Base-by-base conservation (phyloP, 768 basidiomycete species). In the Gyrodon lividus region DNA sequence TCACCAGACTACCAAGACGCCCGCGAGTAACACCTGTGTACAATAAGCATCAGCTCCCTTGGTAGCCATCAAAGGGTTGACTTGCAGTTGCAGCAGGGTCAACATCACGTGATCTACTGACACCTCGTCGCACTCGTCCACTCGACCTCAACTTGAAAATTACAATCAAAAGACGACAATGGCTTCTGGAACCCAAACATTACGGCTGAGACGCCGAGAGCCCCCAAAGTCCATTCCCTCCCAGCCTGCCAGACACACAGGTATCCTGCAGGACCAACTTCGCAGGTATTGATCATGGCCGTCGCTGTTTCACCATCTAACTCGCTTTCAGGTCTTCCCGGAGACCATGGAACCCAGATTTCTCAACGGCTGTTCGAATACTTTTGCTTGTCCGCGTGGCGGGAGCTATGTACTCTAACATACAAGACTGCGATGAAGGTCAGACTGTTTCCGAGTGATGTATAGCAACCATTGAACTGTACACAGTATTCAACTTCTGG, bases 351-450 rank as follows among this genome's bases (percentile, higher is more conserved):
- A 80, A 80, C 44, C 96, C 97, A 42, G 81, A 83, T 55, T 87
- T 94, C 62, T 87, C 85, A 31, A 73, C 89, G 6, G 97, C 94
- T 5, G 74, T 98, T 54, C 83, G 95, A 43, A 78, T 97, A 35
- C 66, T 98, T 35, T 72, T 97, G 44, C 77, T 98, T 14, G 63
- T 97, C 16, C 82, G 97, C 17, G 78, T 94, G 26, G 72, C 82
- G 22, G 85, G 80, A 1, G 97, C 94, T 2, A 98, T 99, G 94
- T 98, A 98, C 65, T 82, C 89, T 12, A 92, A 92, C 58, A 90
- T 96, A 50, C 83, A 86, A 61, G 97, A 98, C 65, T 98, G 97
- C 56, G 97, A 99, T 64, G 97, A 99, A 82, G 94, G 96, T 93
- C 47, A 54, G 62, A n/a, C 4, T 46, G 16, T 46, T 30, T 43